These are phyloP conservation scores for Basipetospora chlamydospora DNA, from an alignment of 2,329 filamentous ascomycete genomes.

Conservation along the genomic window DNA sequence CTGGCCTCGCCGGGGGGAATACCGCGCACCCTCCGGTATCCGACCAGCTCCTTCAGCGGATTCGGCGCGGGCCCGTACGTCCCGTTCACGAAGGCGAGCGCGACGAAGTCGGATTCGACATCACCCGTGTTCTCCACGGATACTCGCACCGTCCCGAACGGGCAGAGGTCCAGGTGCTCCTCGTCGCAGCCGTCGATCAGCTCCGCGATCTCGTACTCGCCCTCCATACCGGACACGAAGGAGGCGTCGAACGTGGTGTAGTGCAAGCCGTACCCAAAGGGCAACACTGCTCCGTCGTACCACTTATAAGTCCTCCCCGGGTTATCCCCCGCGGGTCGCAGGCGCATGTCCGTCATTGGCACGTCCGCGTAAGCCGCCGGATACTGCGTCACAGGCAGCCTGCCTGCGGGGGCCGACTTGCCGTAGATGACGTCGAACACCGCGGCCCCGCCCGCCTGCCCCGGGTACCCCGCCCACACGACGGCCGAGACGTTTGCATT, in stretches of 20 bases:
- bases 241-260: conserved; percentile 36
- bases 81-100: conserved; percentile 33
- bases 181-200: conserved; percentile 20
- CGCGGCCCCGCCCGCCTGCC: conserved; percentile 42
- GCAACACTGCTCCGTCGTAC: conserved; percentile 35
- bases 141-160: conserved; percentile 19
- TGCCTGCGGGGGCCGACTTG: conserved; percentile 31
- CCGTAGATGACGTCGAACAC: conserved; percentile 40
- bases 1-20: conserved; percentile 18
- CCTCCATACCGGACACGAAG: conserved; percentile 2
- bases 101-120: conserved; percentile 34
- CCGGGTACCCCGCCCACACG: conserved; percentile 45
- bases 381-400: conserved; percentile 41
- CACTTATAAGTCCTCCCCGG: conserved; percentile 45
- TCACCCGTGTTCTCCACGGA: conserved; percentile 32
- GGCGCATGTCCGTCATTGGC: conserved; percentile 39
- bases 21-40: conserved; percentile 29
- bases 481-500: conserved; percentile 34
- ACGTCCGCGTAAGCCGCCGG: conserved; percentile 35
- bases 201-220: conserved; percentile 16
- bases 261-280: conserved; percentile 41
- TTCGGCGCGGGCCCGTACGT: conserved; percentile 31
- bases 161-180: conserved; percentile 24
- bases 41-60: conserved; percentile 36
- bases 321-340: conserved; percentile 29